A percentile compares a stretch with the other conserved stretches of the same genome.
phyloP scores from a whole-genome alignment of 345 rosid genomes.

The Dovyalis caffra region DNA sequence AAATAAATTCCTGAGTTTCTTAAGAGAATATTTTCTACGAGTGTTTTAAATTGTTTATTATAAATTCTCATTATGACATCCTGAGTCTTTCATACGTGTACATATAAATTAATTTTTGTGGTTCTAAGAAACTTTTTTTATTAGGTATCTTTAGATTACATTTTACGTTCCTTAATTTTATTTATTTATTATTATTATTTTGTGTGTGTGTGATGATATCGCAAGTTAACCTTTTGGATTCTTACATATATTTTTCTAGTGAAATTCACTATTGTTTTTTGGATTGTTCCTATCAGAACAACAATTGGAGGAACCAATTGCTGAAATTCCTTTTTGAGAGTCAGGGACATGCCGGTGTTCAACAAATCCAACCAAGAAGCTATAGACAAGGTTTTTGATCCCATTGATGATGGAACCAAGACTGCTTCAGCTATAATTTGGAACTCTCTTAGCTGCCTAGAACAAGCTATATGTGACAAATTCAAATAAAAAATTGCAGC shows the following conservation, averaged over 20 bases:
- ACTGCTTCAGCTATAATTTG: slow-evolving; percentile 16
- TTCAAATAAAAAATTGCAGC: not conserved
- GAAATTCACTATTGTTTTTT: not conserved
- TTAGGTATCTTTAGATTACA: too few relatives aligned
- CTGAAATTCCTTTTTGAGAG: not conserved
- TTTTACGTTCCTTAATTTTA: too few relatives aligned
- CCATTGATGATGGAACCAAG: not conserved
- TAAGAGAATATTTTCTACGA: not conserved
- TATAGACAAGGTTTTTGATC: not conserved
- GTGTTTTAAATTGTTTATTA: not conserved
- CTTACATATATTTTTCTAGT: too few relatives aligned
- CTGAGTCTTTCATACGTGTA: too few relatives aligned
- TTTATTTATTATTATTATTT: too few relatives aligned
- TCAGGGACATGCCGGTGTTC: slow-evolving; percentile 22
- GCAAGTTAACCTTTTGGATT: too few relatives aligned
- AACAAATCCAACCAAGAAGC: not conserved
- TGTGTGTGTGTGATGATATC: too few relatives aligned
- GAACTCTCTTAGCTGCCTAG: slow-evolving; percentile 19
- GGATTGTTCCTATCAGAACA: not conserved
- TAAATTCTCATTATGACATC: too few relatives aligned
- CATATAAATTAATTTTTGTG: too few relatives aligned
- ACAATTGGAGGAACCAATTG: not conserved
- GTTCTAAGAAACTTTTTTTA: too few relatives aligned
- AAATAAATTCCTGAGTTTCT: too few relatives aligned
- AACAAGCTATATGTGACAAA: not conserved